These are phyloP conservation scores for Sporisorium graminicola DNA, from an alignment of 1,284 basidiomycete species.

Conservation along the genomic window DNA sequence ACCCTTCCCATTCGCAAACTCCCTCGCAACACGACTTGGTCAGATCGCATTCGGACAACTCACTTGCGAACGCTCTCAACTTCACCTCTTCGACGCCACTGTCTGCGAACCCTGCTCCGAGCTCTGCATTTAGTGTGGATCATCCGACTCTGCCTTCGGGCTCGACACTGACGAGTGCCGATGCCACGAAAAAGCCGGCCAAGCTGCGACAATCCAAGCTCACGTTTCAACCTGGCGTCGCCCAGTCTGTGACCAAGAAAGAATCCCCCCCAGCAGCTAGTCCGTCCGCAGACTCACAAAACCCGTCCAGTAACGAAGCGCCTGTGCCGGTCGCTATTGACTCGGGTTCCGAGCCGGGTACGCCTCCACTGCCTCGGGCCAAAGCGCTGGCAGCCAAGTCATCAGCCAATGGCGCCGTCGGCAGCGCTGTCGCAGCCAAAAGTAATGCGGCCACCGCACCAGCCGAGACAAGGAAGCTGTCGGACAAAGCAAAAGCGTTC, in stretches of 20 bases:
- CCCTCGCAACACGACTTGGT: slow-evolving; percentile 1
- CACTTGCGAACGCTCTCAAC: slow-evolving; percentile 25
- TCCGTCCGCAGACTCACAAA: not conserved
- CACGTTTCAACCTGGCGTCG: slow-evolving; percentile 17
- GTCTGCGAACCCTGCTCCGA: not conserved
- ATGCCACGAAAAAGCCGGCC: slow-evolving; percentile 3
- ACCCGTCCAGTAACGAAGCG: not conserved
- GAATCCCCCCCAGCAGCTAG: not conserved
- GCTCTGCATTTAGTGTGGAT: not conserved
- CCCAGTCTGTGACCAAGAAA: slow-evolving; percentile 14
- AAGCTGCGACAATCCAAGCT: slow-evolving; percentile 37
- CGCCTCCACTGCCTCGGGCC: slow-evolving; percentile 34
- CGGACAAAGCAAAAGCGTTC: slow-evolving; percentile 15
- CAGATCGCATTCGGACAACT: slow-evolving; percentile 13
- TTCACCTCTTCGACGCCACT: slow-evolving; percentile 13
- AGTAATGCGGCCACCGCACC: not conserved
- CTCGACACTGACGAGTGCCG: not conserved
- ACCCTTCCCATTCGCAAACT: not conserved
- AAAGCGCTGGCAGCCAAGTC: slow-evolving; percentile 27
- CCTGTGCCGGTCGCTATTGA: not conserved
- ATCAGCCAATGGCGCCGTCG: not conserved
- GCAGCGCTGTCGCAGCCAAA: slow-evolving; percentile 1
- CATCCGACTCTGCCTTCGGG: not conserved
- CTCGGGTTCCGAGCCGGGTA: slow-evolving; percentile 23
- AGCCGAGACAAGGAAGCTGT: slow-evolving; percentile 8